These are phyloP conservation scores for Debaryomycetaceae sp. DNA, from an alignment of 1,139 yeast genomes.

Conservation along the genomic window DNA sequence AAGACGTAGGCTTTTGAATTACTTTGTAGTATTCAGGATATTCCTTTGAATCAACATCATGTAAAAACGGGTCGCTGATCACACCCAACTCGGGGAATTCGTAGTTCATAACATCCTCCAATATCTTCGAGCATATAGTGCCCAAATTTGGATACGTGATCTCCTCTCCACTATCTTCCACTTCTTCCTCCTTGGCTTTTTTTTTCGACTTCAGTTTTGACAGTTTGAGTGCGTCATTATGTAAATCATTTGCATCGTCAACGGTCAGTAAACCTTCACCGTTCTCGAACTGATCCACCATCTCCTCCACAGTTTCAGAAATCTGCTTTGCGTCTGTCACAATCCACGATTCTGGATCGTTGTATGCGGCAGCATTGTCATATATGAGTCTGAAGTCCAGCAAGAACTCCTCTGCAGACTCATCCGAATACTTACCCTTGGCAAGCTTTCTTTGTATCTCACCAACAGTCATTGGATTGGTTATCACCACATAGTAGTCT, in stretches of 20 bases:
- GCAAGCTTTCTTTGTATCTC: conserved; percentile 55
- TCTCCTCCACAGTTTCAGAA: conserved; percentile 40
- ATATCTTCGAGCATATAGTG: conserved; percentile 18
- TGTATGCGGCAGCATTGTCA: conserved; percentile 60
- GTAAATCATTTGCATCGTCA: conserved; percentile 4
- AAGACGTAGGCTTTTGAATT: conserved; percentile 55
- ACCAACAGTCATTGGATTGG: conserved; percentile 61
- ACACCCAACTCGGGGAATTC: conserved; percentile 42
- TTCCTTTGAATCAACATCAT: conserved; percentile 50
- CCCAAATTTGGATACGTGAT: conserved; percentile 21
- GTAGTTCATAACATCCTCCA: conserved; percentile 39
- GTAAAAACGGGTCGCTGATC: conserved; percentile 55
- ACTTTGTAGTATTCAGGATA: conserved; percentile 60
- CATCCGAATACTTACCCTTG: conserved; percentile 27
- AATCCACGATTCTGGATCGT: conserved; percentile 59
- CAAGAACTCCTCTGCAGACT: conserved; percentile 38
- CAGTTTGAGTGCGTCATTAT: conserved; percentile 7
- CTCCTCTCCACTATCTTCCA: conserved; percentile 8
- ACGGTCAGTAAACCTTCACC: conserved; percentile 3
- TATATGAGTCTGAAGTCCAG: conserved; percentile 54
- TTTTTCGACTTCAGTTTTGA: conserved; percentile 3
- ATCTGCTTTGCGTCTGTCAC: conserved; percentile 52
- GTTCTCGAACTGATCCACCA: conserved; percentile 27
- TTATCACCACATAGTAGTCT: conserved; percentile 69
- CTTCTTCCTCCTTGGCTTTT: conserved; percentile 12